These are phyloP conservation scores for Pseudogymnoascus sp. DNA, from an alignment of 2,329 filamentous ascomycete species.

Conservation along the genomic window DNA sequence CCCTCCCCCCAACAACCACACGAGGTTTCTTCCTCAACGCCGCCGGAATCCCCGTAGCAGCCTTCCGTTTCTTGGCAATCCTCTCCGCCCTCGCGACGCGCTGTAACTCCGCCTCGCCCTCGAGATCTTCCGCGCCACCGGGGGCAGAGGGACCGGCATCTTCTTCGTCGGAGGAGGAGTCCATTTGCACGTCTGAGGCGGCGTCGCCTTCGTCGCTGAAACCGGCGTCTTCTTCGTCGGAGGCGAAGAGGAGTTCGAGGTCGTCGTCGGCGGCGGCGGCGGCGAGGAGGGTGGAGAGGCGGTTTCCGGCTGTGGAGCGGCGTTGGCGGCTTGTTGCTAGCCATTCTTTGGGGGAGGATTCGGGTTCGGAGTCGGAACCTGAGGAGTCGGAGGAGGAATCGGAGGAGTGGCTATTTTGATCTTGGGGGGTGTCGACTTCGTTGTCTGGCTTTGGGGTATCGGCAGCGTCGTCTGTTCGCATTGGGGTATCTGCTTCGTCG, in stretches of 20 bases:
- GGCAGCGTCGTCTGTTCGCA: slow-evolving; percentile 14
- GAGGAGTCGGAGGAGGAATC: slow-evolving; percentile 9
- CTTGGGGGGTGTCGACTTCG: too few species aligned
- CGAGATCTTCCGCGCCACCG: slow-evolving; percentile 49
- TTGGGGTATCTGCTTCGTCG: slow-evolving; percentile 15
- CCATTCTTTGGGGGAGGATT: slow-evolving; percentile 45
- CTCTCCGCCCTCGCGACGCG: slow-evolving; percentile 62
- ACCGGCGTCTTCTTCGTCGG: slow-evolving; percentile 59
- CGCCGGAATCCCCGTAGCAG: slow-evolving; percentile 62
- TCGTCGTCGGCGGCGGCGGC: slow-evolving; percentile 56
- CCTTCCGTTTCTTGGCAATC: slow-evolving; percentile 70
- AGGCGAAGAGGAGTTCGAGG: slow-evolving; percentile 67
- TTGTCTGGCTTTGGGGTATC: background rate
- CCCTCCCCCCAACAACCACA: slow-evolving; percentile 45
- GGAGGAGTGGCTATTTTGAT: background rate
- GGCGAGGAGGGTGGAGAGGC: slow-evolving; percentile 69
- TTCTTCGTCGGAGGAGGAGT: slow-evolving; percentile 76
- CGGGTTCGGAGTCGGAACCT: slow-evolving; percentile 15
- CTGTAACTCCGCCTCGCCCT: slow-evolving; percentile 81
- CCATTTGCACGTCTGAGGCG: slow-evolving; percentile 72
- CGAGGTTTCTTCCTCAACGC: slow-evolving; percentile 68
- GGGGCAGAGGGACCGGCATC: slow-evolving; percentile 57
- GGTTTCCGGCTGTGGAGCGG: slow-evolving; percentile 75
- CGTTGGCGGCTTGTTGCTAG: slow-evolving; percentile 65
- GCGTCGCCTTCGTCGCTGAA: slow-evolving; percentile 60